Percentiles rank a stretch among this genome's conserved stretches.
These are phyloP conservation scores for Salix purpurea DNA, from an alignment of 345 rosid genomes.

Conservation along the genomic window DNA sequence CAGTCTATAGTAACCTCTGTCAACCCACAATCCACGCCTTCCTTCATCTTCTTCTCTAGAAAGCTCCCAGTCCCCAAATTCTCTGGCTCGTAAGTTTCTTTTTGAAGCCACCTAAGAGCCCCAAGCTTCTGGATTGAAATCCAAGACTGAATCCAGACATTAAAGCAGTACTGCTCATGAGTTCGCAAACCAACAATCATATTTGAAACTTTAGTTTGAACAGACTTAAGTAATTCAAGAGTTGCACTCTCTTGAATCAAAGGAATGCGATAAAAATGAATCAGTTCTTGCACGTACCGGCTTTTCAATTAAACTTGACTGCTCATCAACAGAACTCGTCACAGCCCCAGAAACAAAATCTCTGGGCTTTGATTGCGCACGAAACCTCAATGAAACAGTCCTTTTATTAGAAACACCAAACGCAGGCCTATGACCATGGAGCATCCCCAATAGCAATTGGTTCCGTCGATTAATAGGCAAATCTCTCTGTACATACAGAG, in stretches of 20 bases:
- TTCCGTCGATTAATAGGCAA: constrained; percentile 12
- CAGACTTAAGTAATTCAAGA: constrained; percentile 51
- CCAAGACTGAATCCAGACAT: constrained; percentile 50
- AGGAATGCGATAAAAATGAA: constrained; percentile 73
- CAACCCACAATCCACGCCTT: constrained; percentile 68
- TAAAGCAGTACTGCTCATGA: constrained; percentile 70
- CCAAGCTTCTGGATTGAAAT: constrained; percentile 47
- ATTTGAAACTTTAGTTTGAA: constrained; percentile 59
- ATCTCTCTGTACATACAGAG: constrained; percentile 6
- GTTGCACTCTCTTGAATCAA: constrained; percentile 72
- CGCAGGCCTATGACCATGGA: not conserved
- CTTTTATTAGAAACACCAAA: not conserved
- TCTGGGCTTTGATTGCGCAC: constrained; percentile 44
- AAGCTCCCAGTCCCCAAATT: constrained; percentile 69
- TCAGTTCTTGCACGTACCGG: constrained; percentile 46
- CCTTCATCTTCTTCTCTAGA: constrained; percentile 68
- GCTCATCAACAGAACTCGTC: constrained; percentile 42
- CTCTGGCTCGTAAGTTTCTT: constrained; percentile 87
- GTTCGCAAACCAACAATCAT: constrained; percentile 65
- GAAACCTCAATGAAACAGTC: constrained; percentile 45
- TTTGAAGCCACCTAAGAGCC: constrained; percentile 63
- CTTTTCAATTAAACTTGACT: constrained; percentile 41
- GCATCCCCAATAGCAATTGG: constrained; percentile 19
- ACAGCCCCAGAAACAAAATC: constrained; percentile 42
- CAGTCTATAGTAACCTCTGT: constrained; percentile 63